These are phyloP conservation scores for Geosmithia putterillii DNA, from an alignment of 2,329 filamentous ascomycete genomes.

Conservation along the genomic window DNA sequence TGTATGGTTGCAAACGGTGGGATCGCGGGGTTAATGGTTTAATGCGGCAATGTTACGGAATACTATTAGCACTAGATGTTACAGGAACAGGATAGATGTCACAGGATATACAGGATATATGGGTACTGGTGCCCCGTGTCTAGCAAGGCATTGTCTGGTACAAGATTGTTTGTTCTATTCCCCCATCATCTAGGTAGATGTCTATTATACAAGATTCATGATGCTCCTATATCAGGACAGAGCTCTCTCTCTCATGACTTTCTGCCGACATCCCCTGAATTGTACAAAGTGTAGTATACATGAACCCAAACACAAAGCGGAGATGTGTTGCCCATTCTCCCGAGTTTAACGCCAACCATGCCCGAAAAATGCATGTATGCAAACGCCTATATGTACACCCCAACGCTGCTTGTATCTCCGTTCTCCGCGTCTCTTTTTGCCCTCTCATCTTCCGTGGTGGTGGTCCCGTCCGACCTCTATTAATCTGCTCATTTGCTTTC, in stretches of 20 bases:
- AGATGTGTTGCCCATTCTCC: not conserved
- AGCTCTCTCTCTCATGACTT: not conserved
- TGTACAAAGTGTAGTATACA: not conserved
- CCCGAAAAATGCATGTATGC: slow-evolving; percentile 5
- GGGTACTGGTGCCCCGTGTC: not conserved
- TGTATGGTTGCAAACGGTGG: not conserved
- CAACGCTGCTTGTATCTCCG: not conserved
- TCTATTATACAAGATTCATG: not conserved
- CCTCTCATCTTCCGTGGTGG: not conserved
- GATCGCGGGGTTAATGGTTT: too few species aligned
- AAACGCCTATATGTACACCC: slow-evolving; percentile 1
- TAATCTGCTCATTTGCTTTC: too few species aligned
- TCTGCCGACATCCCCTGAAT: not conserved
- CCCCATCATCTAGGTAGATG: not conserved
- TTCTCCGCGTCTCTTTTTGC: slow-evolving; percentile 1
- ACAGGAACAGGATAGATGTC: not conserved
- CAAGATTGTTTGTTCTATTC: not conserved
- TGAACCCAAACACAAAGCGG: not conserved
- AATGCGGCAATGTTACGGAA: too few species aligned
- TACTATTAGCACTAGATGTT: not conserved
- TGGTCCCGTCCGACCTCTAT: too few species aligned
- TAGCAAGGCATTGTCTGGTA: not conserved
- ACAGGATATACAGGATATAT: not conserved
- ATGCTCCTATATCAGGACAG: not conserved
- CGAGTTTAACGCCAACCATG: not conserved